Evolutionary conservation across 208 protist species (phyloP).

Genomic region (Wallacemonas collosoma): DNA sequence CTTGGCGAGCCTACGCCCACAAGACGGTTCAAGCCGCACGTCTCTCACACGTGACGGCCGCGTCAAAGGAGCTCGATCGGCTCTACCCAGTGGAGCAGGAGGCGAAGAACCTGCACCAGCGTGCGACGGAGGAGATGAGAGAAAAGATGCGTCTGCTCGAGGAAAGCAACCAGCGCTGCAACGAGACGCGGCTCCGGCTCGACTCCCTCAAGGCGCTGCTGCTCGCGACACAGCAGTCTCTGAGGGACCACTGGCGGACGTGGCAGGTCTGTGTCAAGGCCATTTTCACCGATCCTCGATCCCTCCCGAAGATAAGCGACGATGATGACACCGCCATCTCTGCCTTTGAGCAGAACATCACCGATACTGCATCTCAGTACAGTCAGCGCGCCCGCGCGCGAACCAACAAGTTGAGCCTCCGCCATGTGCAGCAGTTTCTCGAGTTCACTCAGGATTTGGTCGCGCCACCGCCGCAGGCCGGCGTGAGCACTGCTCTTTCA

Average conservation of each 20-base stretch:
- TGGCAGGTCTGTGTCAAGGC: constrained; percentile 58
- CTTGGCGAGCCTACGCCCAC: constrained; percentile 83
- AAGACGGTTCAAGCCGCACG: constrained; percentile 64
- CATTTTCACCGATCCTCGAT: constrained; percentile 69
- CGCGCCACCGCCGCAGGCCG: background rate
- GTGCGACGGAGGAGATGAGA: constrained; percentile 62
- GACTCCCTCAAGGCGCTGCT: constrained; percentile 56
- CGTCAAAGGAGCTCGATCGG: constrained; percentile 69
- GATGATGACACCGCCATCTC: constrained; percentile 28
- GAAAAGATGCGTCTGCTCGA: constrained; percentile 71
- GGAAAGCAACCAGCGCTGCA: constrained; percentile 36
- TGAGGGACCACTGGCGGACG: constrained; percentile 65
- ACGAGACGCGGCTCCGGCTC: constrained; percentile 48
- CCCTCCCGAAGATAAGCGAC: constrained; percentile 32
- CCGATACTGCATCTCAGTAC: constrained; percentile 69
- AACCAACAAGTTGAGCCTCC: constrained; percentile 51
- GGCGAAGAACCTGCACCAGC: constrained; percentile 65
- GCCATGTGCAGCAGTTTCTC: constrained; percentile 60
- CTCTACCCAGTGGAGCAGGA: constrained; percentile 66
- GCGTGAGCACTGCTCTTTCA: no score
- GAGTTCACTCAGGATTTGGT: constrained; percentile 29
- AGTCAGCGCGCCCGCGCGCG: constrained; percentile 54
- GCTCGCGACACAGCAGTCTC: constrained; percentile 51
- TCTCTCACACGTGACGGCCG: constrained; percentile 36
- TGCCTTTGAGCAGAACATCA: constrained; percentile 75